Evolutionary conservation across 2,329 filamentous ascomycete species (phyloP).

Genomic region (Chaetothyriales sp.): DNA sequence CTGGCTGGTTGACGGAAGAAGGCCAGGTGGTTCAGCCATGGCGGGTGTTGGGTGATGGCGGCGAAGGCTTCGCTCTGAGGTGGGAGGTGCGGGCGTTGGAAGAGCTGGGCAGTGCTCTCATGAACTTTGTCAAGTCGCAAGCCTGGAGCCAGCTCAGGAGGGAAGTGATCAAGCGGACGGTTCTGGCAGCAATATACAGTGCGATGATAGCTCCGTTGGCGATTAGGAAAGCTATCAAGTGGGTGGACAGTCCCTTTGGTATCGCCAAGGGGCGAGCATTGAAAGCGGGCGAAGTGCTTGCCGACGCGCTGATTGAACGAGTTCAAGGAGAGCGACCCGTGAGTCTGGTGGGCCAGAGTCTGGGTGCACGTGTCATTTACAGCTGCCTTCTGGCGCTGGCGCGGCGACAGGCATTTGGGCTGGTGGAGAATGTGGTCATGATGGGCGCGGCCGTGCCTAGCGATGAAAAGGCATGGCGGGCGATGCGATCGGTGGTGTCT

Average conservation of each 20-base stretch:
- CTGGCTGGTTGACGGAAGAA: slow-evolving; percentile 57
- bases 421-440: slow-evolving; percentile 62
- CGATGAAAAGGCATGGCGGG: slow-evolving; percentile 52
- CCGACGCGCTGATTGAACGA: slow-evolving; percentile 59
- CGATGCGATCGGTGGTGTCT: slow-evolving; percentile 56
- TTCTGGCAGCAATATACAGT: slow-evolving; percentile 42
- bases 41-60: slow-evolving; percentile 49
- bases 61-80: slow-evolving; percentile 58
- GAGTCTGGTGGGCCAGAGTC: slow-evolving; percentile 57
- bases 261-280: slow-evolving; percentile 55
- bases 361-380: slow-evolving; percentile 62
- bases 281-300: slow-evolving; percentile 58
- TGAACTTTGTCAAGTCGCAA: slow-evolving; percentile 54
- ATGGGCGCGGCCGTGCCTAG: slow-evolving; percentile 61
- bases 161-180: slow-evolving; percentile 59
- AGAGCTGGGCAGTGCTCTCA: slow-evolving; percentile 58
- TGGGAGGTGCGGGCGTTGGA: slow-evolving; percentile 61
- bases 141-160: slow-evolving; percentile 55
- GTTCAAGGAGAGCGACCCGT: slow-evolving; percentile 62
- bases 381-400: slow-evolving; percentile 58
- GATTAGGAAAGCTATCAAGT: slow-evolving; percentile 44
- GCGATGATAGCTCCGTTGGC: slow-evolving; percentile 41
- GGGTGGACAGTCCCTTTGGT: slow-evolving; percentile 60
- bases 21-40: slow-evolving; percentile 55
- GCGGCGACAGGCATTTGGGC: slow-evolving; percentile 58